Conservation (phyloP, 345 rosid genomes). For the Lumnitzera racemosa region DNA sequence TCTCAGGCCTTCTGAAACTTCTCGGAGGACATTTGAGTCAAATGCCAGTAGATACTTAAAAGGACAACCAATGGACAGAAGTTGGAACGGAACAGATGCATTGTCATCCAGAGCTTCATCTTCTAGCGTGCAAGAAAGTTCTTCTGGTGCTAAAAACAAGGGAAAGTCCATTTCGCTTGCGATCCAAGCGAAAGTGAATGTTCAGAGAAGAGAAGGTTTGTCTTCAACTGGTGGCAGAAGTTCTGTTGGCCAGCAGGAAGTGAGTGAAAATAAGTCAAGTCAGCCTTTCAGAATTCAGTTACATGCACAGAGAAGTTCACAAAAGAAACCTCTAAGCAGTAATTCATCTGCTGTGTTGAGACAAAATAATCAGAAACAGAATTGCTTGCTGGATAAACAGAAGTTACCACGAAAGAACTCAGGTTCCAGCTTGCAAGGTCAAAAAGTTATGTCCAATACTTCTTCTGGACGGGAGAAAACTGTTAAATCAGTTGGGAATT, state of each 20-base stretch:
- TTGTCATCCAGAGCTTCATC: slow-evolving; percentile 23
- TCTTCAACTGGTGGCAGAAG: slow-evolving; percentile 25
- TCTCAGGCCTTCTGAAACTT: slow-evolving; percentile 36
- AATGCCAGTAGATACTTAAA: slow-evolving; percentile 48
- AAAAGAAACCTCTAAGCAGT: slow-evolving; percentile 31
- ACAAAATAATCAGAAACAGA: slow-evolving; percentile 91
- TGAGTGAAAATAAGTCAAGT: slow-evolving; percentile 37
- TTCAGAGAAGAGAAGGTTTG: slow-evolving; percentile 67
- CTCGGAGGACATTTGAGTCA: slow-evolving; percentile 40
- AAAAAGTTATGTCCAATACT: slow-evolving; percentile 31
- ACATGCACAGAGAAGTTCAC: slow-evolving; percentile 39
- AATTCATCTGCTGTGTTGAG: slow-evolving; percentile 54
- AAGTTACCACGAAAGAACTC: slow-evolving; percentile 33
- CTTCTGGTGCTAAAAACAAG: slow-evolving; percentile 38
- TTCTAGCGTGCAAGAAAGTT: slow-evolving; percentile 38
- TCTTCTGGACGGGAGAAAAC: slow-evolving; percentile 29
- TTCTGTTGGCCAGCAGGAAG: slow-evolving; percentile 38
- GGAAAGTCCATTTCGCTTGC: slow-evolving; percentile 79
- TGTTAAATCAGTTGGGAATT: slow-evolving; percentile 26
- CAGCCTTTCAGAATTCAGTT: slow-evolving; percentile 55
- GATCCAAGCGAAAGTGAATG: slow-evolving; percentile 78
- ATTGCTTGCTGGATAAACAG: slow-evolving; percentile 38
- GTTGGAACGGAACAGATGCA: slow-evolving; percentile 57
- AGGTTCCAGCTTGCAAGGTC: slow-evolving; percentile 27
- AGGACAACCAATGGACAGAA: slow-evolving; percentile 57